Evolutionary conservation across 2,329 filamentous ascomycete genomes (phyloP).

Genomic region (Phialemoniopsis sp.): DNA sequence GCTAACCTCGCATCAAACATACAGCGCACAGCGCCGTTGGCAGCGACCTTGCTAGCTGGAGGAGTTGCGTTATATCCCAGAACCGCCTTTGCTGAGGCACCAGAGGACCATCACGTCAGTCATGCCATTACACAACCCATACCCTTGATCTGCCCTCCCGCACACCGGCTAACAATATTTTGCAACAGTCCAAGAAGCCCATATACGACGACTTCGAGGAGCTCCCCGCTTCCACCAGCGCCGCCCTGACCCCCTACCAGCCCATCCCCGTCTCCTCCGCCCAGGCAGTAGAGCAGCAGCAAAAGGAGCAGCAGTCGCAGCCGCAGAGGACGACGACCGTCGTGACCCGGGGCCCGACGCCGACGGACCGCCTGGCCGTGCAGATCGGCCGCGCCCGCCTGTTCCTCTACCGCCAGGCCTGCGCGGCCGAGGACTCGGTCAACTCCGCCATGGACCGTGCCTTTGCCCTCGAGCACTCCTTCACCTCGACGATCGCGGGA

Average conservation of each 20-base stretch:
- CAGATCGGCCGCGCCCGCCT: constrained; percentile 79
- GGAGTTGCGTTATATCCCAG: constrained; percentile 42
- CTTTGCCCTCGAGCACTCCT: constrained; percentile 81
- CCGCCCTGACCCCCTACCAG: constrained; percentile 10
- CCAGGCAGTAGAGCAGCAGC: constrained; percentile 20
- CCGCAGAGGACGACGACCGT: not conserved
- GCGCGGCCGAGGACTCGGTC: constrained; percentile 73
- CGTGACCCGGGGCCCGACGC: constrained; percentile 53
- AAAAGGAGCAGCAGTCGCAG: constrained; percentile 24
- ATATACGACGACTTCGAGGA: constrained; percentile 73
- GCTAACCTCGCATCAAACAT: constrained; percentile 7
- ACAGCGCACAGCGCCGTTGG: constrained; percentile 51
- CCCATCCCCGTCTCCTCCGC: constrained; percentile 14
- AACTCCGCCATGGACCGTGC: constrained; percentile 78
- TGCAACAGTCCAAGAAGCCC: constrained; percentile 53
- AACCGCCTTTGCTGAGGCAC: constrained; percentile 47
- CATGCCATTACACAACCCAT: too few species aligned
- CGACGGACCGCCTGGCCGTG: constrained; percentile 82
- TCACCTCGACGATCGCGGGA: constrained; percentile 84
- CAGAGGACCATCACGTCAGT: constrained; percentile 18
- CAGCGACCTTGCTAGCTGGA: constrained; percentile 45
- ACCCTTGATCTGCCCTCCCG: not conserved
- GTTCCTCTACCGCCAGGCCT: constrained; percentile 72
- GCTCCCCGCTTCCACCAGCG: constrained; percentile 13
- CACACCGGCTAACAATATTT: constrained; percentile 4